Conservation (phyloP, 257 asterid species). For the Solanum okadae region DNA sequence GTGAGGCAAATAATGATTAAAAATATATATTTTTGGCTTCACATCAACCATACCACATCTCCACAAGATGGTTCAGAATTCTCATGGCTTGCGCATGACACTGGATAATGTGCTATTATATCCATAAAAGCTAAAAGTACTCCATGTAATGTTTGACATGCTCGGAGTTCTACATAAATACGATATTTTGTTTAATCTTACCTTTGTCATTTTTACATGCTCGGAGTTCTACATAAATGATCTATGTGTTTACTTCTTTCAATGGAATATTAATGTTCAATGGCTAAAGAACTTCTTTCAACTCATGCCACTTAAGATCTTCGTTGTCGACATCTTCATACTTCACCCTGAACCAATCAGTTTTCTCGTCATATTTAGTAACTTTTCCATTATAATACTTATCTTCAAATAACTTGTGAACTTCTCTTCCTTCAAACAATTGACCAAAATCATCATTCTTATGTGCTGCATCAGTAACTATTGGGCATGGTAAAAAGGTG, state of each 20-base stretch:
- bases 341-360: too few species aligned
- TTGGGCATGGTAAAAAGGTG: slow-evolving; percentile 7
- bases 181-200: slow-evolving; percentile 1
- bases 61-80: background rate
- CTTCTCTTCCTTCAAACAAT: slow-evolving; percentile 61
- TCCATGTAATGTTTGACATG: background rate
- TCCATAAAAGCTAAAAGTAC: background rate
- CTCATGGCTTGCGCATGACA: background rate
- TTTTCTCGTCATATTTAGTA: slow-evolving; percentile 3
- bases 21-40: too few species aligned
- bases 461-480: slow-evolving; percentile 5
- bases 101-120: too few species aligned
- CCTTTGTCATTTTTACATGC: slow-evolving; percentile 9
- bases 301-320: too few species aligned
- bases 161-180: background rate
- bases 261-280: too few species aligned
- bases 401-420: slow-evolving; percentile 32
- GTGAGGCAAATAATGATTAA: too few species aligned
- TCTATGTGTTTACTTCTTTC: too few species aligned
- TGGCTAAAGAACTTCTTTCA: too few species aligned
- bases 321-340: too few species aligned
- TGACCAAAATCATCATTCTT: slow-evolving; percentile 30
- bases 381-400: slow-evolving; percentile 30
- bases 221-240: too few species aligned
- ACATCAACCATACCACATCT: background rate